Evolutionary conservation across 2,329 filamentous ascomycete genomes (phyloP).

Genomic region (Lizonia empirigonia): DNA sequence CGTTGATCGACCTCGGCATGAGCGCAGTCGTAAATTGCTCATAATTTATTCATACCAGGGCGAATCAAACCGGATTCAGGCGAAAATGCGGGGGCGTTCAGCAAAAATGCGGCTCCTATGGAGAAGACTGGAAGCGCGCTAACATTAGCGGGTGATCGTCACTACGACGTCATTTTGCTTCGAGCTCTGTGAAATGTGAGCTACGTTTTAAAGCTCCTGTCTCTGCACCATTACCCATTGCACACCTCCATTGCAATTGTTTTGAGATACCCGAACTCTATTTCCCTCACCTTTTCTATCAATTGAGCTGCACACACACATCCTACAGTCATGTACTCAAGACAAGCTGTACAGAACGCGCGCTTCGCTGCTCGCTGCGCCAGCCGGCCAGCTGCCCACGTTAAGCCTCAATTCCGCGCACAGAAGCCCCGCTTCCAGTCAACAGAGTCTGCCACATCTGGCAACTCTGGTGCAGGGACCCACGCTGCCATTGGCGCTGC

Average conservation of each 20-base stretch:
- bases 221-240: not conserved
- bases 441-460: slow-evolving; percentile 31
- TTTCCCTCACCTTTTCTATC: not conserved
- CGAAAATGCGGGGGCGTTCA: slow-evolving; percentile 9
- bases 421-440: slow-evolving; percentile 44
- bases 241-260: slow-evolving; percentile 9
- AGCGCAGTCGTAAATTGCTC: too few species aligned
- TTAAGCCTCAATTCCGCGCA: slow-evolving; percentile 35
- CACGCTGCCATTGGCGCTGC: slow-evolving; percentile 56
- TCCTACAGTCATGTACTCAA: slow-evolving; percentile 38
- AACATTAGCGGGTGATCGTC: slow-evolving; percentile 1
- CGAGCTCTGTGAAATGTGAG: slow-evolving; percentile 1
- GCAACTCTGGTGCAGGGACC: slow-evolving; percentile 35
- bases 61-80: slow-evolving; percentile 2
- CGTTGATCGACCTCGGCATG: too few species aligned
- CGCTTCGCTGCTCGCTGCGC: slow-evolving; percentile 37
- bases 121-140: slow-evolving; percentile 5
- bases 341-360: slow-evolving; percentile 42
- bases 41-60: not conserved
- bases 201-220: slow-evolving; percentile 7
- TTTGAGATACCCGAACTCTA: slow-evolving; percentile 1
- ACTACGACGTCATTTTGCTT: slow-evolving; percentile 6
- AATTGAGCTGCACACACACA: slow-evolving; percentile 14
- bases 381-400: slow-evolving; percentile 33
- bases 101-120: slow-evolving; percentile 7